Conservation (phyloP, 306 rosid genomes). For the Cucurbita moschata region DNA sequence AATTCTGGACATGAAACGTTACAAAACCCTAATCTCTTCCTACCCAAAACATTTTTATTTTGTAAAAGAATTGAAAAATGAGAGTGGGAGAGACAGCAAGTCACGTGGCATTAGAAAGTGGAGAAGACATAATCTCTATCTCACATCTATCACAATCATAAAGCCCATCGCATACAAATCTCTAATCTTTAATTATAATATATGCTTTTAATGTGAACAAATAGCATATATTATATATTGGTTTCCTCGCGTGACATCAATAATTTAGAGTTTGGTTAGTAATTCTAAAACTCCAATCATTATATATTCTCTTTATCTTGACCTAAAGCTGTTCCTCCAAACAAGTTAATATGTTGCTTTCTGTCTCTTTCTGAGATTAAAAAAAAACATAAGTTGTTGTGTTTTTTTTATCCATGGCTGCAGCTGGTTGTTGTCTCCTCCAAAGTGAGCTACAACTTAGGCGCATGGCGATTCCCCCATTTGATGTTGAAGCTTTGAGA, state of each 20-base stretch:
- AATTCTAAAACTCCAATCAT: constrained; percentile 2
- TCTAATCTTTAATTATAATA: neutral
- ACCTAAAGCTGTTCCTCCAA: constrained; percentile 3
- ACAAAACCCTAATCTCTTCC: too few relatives aligned
- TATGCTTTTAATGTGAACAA: neutral
- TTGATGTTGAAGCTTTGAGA: neutral
- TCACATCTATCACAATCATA: constrained; percentile 5
- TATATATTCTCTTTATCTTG: constrained; percentile 5
- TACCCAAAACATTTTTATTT: neutral
- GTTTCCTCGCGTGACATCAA: neutral
- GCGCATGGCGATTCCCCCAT: neutral
- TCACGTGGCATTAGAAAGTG: constrained; percentile 3
- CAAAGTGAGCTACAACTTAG: neutral
- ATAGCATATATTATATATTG: too few relatives aligned
- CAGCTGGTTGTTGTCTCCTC: neutral
- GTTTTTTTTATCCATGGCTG: neutral
- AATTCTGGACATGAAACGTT: too few relatives aligned
- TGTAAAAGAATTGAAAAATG: neutral
- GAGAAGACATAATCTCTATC: neutral
- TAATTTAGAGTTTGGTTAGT: neutral
- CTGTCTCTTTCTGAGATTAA: neutral
- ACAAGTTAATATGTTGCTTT: neutral
- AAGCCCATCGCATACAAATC: neutral
- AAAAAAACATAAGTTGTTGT: neutral
- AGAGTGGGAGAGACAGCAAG: neutral